Evolutionary conservation across 257 asterid species (phyloP), one percentile per base, ranked within the genome.

Genomic region (Coffea eugenioides): DNA sequence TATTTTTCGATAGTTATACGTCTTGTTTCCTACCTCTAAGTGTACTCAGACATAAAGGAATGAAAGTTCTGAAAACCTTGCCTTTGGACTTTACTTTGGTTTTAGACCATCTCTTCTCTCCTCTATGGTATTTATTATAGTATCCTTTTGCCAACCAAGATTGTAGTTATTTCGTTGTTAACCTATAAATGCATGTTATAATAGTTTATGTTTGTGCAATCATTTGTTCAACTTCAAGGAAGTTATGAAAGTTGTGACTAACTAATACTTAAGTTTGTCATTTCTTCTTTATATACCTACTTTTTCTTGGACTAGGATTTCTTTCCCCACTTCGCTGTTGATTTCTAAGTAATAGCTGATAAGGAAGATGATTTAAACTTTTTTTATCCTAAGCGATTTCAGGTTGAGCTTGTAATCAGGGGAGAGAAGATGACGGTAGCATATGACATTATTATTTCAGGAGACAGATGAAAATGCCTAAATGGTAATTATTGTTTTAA

Each of bases 361-460:
- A 46, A 46, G 6, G 80, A 25, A 45, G 80, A 15, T 76, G 62
- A 76, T 76, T 61, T 25, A 76, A 65, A 54, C 72, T 57, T 81
- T 15, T 71, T 73, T 75, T 34, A 77, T 57, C 69, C 41, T 70
- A 68, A 59, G 41, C 15, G 56, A 79, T 84, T 82, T 82, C 90
- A 95, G 99, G 99, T 95, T 76, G 98, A 93, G 75, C 99, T 93
- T 88, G 98, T 95, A 73, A 85, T 93, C 82, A 89, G 96, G 88
- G 99, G 93, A 89, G 97, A 95, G 92, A 93, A 95, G 90, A 88
- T 90, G 96, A 89, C 90, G 89, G 92, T 97, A 13, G 98, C 99
- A 46, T 95, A 91, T 78, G 99, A 93, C 75, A 97, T 93, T 79
- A 91, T 95, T 41, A 43, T 61, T 10, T 27, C 45, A 7, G 12